Evolutionary conservation across 257 asterid species (phyloP).

Genomic region (Catharanthus roseus): DNA sequence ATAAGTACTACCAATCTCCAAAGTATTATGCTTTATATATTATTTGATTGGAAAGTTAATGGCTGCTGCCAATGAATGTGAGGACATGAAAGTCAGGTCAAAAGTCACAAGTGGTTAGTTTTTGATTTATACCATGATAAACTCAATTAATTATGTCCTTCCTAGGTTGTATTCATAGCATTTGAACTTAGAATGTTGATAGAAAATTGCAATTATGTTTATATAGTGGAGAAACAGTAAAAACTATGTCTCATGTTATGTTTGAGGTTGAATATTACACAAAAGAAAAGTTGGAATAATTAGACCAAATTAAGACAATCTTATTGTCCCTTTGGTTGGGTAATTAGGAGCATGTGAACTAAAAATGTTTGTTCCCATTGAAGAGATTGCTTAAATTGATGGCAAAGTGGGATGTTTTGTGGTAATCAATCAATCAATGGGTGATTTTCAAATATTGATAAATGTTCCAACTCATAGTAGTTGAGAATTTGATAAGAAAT

Average conservation of each 20-base stretch:
- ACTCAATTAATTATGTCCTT: not conserved
- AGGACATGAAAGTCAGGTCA: not conserved
- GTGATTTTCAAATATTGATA: not conserved
- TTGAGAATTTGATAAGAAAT: no score
- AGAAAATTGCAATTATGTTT: not conserved
- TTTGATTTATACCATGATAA: not conserved
- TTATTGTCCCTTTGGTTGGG: slow-evolving; percentile 5
- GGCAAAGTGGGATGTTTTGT: slow-evolving; percentile 2
- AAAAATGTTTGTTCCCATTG: not conserved
- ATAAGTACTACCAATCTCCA: not conserved
- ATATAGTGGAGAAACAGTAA: not conserved
- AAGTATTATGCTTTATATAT: slow-evolving; percentile 4
- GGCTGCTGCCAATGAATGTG: not conserved
- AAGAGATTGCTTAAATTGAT: not conserved
- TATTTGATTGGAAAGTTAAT: slow-evolving; percentile 8
- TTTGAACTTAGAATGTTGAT: not conserved
- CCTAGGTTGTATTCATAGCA: not conserved
- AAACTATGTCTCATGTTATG: no score
- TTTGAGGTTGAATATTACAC: no score
- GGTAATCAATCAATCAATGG: no score
- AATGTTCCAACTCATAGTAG: not conserved
- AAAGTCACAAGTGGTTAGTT: not conserved
- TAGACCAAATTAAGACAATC: no score
- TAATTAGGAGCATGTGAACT: slow-evolving; percentile 13
- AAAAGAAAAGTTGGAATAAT: no score